Base-by-base conservation (phyloP, 345 rosid species). In the Citropsis articulata region DNA sequence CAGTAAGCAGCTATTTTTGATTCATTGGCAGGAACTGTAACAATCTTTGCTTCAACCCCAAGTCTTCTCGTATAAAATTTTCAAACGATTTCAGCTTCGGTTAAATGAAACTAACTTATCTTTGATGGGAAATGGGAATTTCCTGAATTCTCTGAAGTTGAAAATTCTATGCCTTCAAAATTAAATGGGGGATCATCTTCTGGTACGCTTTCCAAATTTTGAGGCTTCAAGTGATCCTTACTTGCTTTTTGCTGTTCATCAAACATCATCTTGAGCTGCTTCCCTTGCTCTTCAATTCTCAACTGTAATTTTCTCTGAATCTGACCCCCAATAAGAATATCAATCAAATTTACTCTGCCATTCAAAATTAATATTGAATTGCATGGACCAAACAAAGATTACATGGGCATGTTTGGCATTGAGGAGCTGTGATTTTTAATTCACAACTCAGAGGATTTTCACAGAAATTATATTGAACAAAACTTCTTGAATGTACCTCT, bases 241-340 rank as follows among this genome's bases (percentile, higher is more conserved):
- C 74, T 89, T 40, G 86, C 81, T 78, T 85, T 88, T 66, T 88
- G 93, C 74, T 94, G 99, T 76, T 90, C 90, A 65, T 92, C 97
- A 72, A 96, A 88, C 97, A 96, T 89, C 85, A 77, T 86, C 85
- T 87, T 89, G 22, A 96, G 90, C 24, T 92, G 90, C 84, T 75
- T 88, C 45, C 97, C 95, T 83, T 96, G 99, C 75, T 91, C 98
- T 87, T 96, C 99, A 55, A 94, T 96, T 55, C 84, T 74, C 80
- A 94, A 21, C 68, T 96, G 99, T 69, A 96, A 82, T 77, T 84
- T 89, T 83, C 96, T 82, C 74, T 92, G 99, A 81, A 92, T 89
- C 99, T 96, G 80, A 24, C 27, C 12, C 6, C 21, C 45, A 35
- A 65, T n/a, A 69, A 30, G n/a, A 22, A 38, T 35, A 22, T 1